Evolutionary conservation across 2,329 filamentous ascomycete species (phyloP).

Genomic region (Hymenoscyphus fraxineus): DNA sequence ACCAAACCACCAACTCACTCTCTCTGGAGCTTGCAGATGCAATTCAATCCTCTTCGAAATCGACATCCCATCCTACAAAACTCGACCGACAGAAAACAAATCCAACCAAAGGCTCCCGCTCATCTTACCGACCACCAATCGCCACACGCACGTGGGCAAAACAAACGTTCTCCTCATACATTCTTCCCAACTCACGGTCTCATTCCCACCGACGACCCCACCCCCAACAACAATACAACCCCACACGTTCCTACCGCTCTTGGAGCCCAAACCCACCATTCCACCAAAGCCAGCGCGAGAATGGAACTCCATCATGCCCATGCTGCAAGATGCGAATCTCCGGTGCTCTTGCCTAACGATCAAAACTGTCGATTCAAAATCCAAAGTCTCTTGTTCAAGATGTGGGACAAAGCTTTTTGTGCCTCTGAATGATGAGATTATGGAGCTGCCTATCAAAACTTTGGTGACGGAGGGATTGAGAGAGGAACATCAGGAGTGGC

Average conservation of each 20-base stretch:
- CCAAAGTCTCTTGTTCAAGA: neutral
- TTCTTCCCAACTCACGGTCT: neutral
- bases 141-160: neutral
- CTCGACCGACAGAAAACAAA: neutral
- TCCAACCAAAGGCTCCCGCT: neutral
- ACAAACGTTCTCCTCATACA: neutral
- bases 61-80: neutral
- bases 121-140: neutral
- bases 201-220: neutral
- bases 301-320: neutral
- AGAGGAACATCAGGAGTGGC: neutral
- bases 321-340: neutral
- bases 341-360: neutral
- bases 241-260: neutral
- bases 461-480: neutral
- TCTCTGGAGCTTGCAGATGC: constrained; percentile 4
- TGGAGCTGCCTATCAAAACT: neutral
- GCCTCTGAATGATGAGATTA: neutral
- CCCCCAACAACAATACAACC: neutral
- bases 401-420: constrained; percentile 2
- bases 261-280: neutral
- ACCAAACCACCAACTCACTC: neutral
- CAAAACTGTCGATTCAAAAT: neutral
- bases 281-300: neutral
- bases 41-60: constrained; percentile 3